These are phyloP conservation scores for Chlorella variabilis DNA, from an alignment of 163 green algal genomes.

Conservation along the genomic window DNA sequence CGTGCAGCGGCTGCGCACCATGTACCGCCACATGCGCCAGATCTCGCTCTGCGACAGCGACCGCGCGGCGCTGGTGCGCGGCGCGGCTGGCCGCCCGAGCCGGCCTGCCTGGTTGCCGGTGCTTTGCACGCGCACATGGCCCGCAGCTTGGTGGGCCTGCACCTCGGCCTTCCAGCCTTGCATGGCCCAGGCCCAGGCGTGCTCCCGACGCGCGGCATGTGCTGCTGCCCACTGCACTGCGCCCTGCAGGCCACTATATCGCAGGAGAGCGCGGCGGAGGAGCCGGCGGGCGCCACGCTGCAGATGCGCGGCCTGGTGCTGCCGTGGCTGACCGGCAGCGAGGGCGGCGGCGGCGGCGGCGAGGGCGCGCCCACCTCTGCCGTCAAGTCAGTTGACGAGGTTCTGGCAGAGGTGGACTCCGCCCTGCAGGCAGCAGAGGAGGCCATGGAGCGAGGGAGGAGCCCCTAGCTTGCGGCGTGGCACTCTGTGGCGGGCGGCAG, in stretches of 20 bases:
- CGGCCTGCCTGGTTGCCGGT: no score
- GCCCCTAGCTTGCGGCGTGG: not conserved
- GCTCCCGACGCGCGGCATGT: no score
- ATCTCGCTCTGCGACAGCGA: conserved; percentile 2
- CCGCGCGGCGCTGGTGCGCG: not conserved
- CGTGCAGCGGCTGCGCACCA: conserved; percentile 6
- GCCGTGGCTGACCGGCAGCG: not conserved
- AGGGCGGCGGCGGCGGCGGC: not conserved
- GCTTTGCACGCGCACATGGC: no score
- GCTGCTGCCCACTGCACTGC: no score
- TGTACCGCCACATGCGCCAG: conserved; percentile 32
- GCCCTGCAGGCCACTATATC: conserved; percentile 2
- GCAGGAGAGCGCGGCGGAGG: conserved; percentile 17
- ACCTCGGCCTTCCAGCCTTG: no score
- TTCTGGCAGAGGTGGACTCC: conserved; percentile 25
- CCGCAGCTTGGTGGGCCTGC: no score
- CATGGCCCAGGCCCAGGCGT: no score
- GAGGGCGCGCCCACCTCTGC: not conserved
- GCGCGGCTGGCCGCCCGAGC: no score
- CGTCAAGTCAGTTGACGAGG: conserved; percentile 6
- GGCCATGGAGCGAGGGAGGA: not conserved
- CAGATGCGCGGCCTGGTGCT: not conserved
- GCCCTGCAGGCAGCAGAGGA: conserved; percentile 13
- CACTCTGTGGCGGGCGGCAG: not conserved
- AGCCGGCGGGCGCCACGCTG: not conserved